Percentiles rank a stretch among this genome's conserved stretches.
phyloP scores from a whole-genome alignment of 345 rosid genomes.

The Limnanthes douglasii region DNA sequence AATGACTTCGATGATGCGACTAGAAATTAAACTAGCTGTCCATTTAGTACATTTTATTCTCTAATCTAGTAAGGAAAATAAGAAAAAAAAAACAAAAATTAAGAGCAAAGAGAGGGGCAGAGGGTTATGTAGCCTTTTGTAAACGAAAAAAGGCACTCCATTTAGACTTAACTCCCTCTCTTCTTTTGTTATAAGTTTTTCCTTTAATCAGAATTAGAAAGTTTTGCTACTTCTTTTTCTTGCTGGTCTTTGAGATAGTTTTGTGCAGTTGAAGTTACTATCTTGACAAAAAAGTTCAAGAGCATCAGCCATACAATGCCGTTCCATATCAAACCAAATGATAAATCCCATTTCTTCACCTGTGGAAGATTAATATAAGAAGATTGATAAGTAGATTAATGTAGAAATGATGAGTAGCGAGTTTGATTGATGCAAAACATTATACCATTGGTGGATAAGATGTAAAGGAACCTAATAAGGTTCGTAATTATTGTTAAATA shows the following conservation, averaged over 20 bases:
- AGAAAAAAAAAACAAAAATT: too few species aligned
- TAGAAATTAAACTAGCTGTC: too few species aligned
- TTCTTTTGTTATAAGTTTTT: too few species aligned
- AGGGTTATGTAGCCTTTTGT: too few species aligned
- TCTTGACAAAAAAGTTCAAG: constrained; percentile 63
- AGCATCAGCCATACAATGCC: constrained; percentile 97
- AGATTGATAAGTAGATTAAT: neutral
- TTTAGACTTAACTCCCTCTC: too few species aligned
- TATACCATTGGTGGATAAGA: neutral
- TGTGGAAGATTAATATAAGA: constrained; percentile 7
- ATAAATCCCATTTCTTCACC: constrained; percentile 76
- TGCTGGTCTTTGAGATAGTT: constrained; percentile 60
- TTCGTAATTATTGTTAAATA: too few species aligned
- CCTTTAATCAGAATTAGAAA: constrained; percentile 25
- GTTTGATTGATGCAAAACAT: neutral
- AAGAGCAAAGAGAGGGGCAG: too few species aligned
- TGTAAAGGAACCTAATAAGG: neutral
- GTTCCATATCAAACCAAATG: constrained; percentile 74
- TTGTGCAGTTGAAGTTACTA: constrained; percentile 74
- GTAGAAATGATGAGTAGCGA: too few species aligned
- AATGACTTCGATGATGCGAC: too few species aligned
- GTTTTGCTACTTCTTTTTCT: constrained; percentile 36
- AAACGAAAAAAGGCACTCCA: too few species aligned
- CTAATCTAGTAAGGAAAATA: too few species aligned
- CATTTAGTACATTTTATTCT: too few species aligned